Evolutionary conservation across 495 filamentous ascomycete species (phyloP), one percentile per base, ranked within the genome.

Genomic region (Bathelium albidoporum): DNA sequence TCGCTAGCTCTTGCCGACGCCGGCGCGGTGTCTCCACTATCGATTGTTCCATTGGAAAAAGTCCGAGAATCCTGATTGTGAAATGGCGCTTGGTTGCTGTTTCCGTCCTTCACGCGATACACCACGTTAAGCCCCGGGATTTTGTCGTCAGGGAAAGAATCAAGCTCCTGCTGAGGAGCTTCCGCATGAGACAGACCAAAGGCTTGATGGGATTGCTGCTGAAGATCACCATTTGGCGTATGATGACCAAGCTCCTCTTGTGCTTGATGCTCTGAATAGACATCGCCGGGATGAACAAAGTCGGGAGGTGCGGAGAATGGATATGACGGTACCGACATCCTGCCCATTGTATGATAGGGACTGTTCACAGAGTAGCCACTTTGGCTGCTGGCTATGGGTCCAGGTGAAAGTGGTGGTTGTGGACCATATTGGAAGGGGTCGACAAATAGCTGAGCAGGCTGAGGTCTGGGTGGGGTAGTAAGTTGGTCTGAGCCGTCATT

Each of bases 41-140:
- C 79, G 75, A 85, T 80, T 60, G 77, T 78, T 62, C 81, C 77
- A 68, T 81, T 79, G 43, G 80, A 81, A 68, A 83, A 81, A 26
- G 80, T 80, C 55, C 80, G 72, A 11, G 75, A 72, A 34, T 75
- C 73, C 60, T 76, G 69, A 55, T 67, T 71, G 66, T 77, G 75
- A 65, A 75, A 77, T 9, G 74, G 68, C 29, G 73, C 69, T 39
- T 49, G 39, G 34, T 71, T 69, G 55, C 64, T 58, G 20, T 62
- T 64, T 29, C 58, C 32, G 34, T 74, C 69, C 43, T 73, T 73
- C 67, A 74, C 74, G 58, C 77, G 74, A 49, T 79, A 74, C 11
- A 82, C 71, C 49, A 80, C 75, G 36, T 72, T 75, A 65, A 83
- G 69, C 36, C 76, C 78, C 61, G 82, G 78, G 65, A 84, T 79